A percentile compares a stretch with the other conserved stretches of the same genome.
Evolutionary conservation across 495 filamentous ascomycete species (phyloP).

Genomic region (Penicillium alfredii): DNA sequence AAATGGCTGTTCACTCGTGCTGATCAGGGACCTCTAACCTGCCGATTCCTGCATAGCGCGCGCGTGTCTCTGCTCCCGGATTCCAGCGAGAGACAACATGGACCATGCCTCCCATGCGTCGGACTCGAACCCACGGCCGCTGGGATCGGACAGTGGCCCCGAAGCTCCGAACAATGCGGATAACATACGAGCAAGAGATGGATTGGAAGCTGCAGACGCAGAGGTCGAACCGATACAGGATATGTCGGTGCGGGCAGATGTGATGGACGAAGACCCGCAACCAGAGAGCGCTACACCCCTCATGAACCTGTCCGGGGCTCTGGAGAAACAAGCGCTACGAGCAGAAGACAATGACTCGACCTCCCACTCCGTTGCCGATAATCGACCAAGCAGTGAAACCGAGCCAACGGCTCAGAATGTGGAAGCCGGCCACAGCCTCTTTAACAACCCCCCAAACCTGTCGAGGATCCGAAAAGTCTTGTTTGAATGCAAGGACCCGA

Average conservation of each 20-base stretch:
- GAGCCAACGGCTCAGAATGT: not conserved
- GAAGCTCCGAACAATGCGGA: constrained; percentile 12
- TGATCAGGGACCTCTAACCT: not conserved
- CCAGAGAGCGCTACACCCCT: constrained; percentile 5
- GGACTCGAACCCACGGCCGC: constrained; percentile 16
- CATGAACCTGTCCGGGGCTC: constrained; percentile 22
- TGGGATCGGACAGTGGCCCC: constrained; percentile 11
- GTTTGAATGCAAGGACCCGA: constrained; percentile 47
- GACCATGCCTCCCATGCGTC: constrained; percentile 27
- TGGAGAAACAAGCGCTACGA: constrained; percentile 19
- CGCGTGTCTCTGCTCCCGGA: not conserved
- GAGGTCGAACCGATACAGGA: constrained; percentile 10
- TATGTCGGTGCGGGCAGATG: constrained; percentile 4
- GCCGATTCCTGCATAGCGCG: no score
- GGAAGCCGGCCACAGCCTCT: constrained; percentile 19
- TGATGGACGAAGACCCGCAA: constrained; percentile 9
- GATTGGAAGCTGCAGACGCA: constrained; percentile 5
- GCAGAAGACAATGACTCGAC: constrained; percentile 4
- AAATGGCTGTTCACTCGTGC: constrained; percentile 4
- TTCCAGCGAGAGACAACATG: constrained; percentile 20
- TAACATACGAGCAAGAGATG: constrained; percentile 4
- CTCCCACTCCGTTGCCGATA: not conserved
- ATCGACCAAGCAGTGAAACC: not conserved
- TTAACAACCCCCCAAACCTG: constrained; percentile 43
- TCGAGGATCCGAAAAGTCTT: constrained; percentile 41